A percentile compares a stretch with the other conserved stretches of the same genome.
These are phyloP conservation scores for Cryptosporidium bovis DNA, from an alignment of 169 alveolate species.

Conservation along the genomic window DNA sequence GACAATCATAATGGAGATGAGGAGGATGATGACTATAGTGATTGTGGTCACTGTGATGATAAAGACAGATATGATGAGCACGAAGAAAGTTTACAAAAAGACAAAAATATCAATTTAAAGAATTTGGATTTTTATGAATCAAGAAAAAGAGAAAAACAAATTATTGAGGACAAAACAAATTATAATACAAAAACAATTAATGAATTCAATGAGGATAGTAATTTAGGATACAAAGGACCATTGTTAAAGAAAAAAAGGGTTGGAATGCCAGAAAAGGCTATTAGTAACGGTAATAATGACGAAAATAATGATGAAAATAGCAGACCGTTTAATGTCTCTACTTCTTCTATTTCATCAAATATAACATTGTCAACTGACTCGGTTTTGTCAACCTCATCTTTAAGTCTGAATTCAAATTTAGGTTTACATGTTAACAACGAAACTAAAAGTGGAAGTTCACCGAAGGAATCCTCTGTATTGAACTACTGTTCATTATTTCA, in stretches of 20 bases:
- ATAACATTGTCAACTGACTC: constrained; percentile 1
- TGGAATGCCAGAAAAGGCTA: not conserved
- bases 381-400: constrained; percentile 3
- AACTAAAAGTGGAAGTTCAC: constrained; percentile 18
- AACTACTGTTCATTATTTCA: not conserved
- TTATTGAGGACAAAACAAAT: not conserved
- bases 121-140: not conserved
- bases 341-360: constrained; percentile 20
- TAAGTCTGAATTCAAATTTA: not conserved
- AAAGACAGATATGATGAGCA: not conserved
- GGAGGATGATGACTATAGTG: not conserved
- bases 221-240: not conserved
- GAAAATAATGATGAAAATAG: not conserved
- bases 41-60: not conserved
- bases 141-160: not conserved
- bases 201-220: not conserved
- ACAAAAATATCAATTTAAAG: too few species aligned
- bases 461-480: constrained; percentile 9
- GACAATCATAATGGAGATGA: not conserved
- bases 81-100: not conserved
- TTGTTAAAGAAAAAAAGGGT: constrained; percentile 13
- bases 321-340: not conserved
- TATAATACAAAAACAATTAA: not conserved
- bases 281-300: not conserved
- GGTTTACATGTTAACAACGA: not conserved